Conservation (phyloP, 1,284 basidiomycete genomes). For the Coniferiporia sulphurascens region DNA sequence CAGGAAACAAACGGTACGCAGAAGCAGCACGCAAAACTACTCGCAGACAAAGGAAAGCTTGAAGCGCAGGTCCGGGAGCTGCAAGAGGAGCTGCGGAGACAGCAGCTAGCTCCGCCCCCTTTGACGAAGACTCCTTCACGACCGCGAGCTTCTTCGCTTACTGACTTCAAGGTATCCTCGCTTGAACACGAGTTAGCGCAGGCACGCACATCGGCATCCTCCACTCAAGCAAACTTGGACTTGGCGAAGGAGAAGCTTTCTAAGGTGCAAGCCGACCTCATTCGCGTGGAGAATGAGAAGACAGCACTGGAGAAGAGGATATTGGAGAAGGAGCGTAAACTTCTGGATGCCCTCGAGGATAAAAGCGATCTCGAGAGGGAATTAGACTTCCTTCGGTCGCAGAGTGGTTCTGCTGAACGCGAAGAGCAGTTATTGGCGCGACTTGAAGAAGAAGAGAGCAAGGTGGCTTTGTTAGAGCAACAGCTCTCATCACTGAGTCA, state of each 20-base stretch:
- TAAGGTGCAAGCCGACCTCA: conserved; percentile 42
- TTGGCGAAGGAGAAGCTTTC: conserved; percentile 42
- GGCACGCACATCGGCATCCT: conserved; percentile 35
- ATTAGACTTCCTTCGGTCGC: conserved; percentile 38
- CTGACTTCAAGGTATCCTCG: conserved; percentile 40
- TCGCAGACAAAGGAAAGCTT: conserved; percentile 50
- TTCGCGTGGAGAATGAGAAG: conserved; percentile 55
- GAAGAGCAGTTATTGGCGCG: conserved; percentile 54
- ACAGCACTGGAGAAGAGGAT: conserved; percentile 46
- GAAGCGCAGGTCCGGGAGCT: conserved; percentile 53
- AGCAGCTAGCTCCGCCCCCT: conserved; percentile 27
- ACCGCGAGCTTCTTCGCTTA: conserved; percentile 45
- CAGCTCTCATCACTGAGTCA: conserved; percentile 36
- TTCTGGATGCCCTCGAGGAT: conserved; percentile 42
- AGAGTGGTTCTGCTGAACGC: conserved; percentile 29
- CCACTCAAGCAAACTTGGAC: conserved; percentile 41
- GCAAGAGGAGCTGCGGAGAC: conserved; percentile 40
- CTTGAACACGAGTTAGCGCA: conserved; percentile 55
- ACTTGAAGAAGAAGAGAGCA: conserved; percentile 63
- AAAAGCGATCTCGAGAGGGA: conserved; percentile 44
- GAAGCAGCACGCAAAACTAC: conserved; percentile 40
- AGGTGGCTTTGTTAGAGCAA: conserved; percentile 47
- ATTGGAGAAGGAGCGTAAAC: conserved; percentile 37
- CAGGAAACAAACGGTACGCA: conserved; percentile 44
- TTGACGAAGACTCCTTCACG: conserved; percentile 31